Conservation (phyloP, 805 yeast genomes). For the Monosporozyma siamensis region DNA sequence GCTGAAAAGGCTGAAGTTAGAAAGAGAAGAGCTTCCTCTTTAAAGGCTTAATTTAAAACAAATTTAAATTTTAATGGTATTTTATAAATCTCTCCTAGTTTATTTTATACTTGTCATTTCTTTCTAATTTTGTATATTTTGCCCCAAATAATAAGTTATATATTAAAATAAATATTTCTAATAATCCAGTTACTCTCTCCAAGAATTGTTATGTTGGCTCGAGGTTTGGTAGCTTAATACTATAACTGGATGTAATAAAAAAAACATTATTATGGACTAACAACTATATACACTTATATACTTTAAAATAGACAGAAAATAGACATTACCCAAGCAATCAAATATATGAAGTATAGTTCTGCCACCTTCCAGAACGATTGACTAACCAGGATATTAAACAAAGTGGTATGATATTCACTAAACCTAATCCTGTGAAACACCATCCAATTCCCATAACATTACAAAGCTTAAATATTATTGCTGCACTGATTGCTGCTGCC, state of each 20-base stretch:
- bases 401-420: slow-evolving; percentile 25
- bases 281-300: too few species aligned
- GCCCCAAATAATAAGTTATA: slow-evolving; percentile 9
- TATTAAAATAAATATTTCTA: slow-evolving; percentile 6
- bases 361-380: slow-evolving; percentile 14
- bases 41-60: slow-evolving; percentile 57
- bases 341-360: slow-evolving; percentile 5
- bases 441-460: slow-evolving; percentile 40
- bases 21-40: slow-evolving; percentile 99
- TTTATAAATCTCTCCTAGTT: background rate
- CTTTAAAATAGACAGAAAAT: background rate
- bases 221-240: too few species aligned
- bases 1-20: slow-evolving; percentile 96
- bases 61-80: slow-evolving; percentile 1
- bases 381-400: slow-evolving; percentile 17
- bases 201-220: too few species aligned
- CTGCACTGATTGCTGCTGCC: slow-evolving; percentile 47
- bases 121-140: slow-evolving; percentile 15
- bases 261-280: too few species aligned
- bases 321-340: background rate
- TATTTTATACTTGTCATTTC: slow-evolving; percentile 10
- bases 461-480: slow-evolving; percentile 32
- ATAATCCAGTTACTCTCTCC: slow-evolving; percentile 1
- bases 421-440: slow-evolving; percentile 46
- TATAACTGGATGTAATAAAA: too few species aligned